A percentile compares a stretch with the other conserved stretches of the same genome.
Evolutionary conservation across 2,329 filamentous ascomycete species (phyloP).

Genomic region (Neurospora crassa): DNA sequence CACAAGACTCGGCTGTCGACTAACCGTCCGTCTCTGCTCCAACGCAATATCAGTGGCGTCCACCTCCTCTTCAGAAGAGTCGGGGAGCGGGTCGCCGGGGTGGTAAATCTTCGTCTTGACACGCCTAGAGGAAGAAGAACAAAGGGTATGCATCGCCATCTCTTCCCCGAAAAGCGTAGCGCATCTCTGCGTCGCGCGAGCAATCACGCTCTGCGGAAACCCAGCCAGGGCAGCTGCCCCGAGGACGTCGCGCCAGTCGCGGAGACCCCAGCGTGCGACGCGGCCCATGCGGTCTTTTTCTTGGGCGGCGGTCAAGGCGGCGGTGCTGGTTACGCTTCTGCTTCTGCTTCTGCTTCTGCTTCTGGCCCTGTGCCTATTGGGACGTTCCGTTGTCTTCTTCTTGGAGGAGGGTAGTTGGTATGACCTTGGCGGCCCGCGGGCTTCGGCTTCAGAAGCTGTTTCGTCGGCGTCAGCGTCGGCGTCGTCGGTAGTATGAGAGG

Average conservation of each 20-base stretch:
- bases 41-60: slow-evolving; percentile 3
- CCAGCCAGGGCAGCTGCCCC: slow-evolving; percentile 68
- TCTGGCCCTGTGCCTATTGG: slow-evolving; percentile 13
- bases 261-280: slow-evolving; percentile 31
- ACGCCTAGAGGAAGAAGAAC: neutral
- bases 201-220: slow-evolving; percentile 55
- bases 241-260: slow-evolving; percentile 81
- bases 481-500: slow-evolving; percentile 17
- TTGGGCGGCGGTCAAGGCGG: slow-evolving; percentile 6
- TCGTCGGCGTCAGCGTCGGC: slow-evolving; percentile 26
- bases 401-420: neutral
- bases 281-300: slow-evolving; percentile 6
- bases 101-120: slow-evolving; percentile 17
- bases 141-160: slow-evolving; percentile 53
- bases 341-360: slow-evolving; percentile 12
- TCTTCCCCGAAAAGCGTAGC: slow-evolving; percentile 63
- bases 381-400: neutral
- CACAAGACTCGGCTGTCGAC: slow-evolving; percentile 11
- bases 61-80: slow-evolving; percentile 9
- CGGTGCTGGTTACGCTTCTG: neutral
- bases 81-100: slow-evolving; percentile 10
- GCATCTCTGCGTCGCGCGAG: slow-evolving; percentile 64
- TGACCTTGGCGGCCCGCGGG: neutral
- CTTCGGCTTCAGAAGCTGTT: slow-evolving; percentile 10
- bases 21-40: slow-evolving; percentile 6